Evolutionary conservation across 1,139 yeast species (phyloP).

Genomic region (Geotrichum aggregatum): DNA sequence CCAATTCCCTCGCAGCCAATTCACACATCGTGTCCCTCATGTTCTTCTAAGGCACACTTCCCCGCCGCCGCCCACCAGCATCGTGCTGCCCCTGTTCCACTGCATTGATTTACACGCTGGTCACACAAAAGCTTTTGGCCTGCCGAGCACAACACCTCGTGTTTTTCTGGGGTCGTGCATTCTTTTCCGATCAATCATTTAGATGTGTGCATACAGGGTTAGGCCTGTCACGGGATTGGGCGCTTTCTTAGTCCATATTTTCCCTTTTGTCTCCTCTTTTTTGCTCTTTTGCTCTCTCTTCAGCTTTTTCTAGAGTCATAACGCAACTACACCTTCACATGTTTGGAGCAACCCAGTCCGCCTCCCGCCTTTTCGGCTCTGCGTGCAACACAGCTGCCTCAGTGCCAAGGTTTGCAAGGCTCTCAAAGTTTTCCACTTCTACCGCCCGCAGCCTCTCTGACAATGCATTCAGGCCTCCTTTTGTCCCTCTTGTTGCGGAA

Average conservation of each 20-base stretch:
- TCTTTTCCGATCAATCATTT: neutral
- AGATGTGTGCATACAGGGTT: no score
- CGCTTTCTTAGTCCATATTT: neutral
- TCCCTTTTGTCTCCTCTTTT: neutral
- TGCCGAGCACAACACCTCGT: neutral
- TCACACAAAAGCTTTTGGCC: neutral
- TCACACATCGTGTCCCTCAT: slow-evolving; percentile 13
- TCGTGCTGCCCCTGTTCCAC: slow-evolving; percentile 1
- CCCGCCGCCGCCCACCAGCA: neutral
- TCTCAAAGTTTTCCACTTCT: neutral
- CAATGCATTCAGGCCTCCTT: slow-evolving; percentile 40
- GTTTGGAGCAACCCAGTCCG: neutral
- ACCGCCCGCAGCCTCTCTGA: slow-evolving; percentile 7
- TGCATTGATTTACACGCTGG: neutral
- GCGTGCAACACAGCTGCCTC: no score
- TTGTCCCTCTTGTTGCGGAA: slow-evolving; percentile 57
- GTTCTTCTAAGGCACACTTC: neutral
- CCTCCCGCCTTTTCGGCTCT: neutral
- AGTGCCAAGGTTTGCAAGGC: neutral
- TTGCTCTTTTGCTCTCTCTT: neutral
- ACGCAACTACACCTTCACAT: no score
- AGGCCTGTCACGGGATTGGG: neutral
- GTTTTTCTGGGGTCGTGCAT: neutral
- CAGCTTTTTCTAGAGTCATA: neutral
- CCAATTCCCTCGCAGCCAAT: slow-evolving; percentile 18